Base-by-base conservation (phyloP, 108 stramenopile species). In the Fistulifera solaris region DNA sequence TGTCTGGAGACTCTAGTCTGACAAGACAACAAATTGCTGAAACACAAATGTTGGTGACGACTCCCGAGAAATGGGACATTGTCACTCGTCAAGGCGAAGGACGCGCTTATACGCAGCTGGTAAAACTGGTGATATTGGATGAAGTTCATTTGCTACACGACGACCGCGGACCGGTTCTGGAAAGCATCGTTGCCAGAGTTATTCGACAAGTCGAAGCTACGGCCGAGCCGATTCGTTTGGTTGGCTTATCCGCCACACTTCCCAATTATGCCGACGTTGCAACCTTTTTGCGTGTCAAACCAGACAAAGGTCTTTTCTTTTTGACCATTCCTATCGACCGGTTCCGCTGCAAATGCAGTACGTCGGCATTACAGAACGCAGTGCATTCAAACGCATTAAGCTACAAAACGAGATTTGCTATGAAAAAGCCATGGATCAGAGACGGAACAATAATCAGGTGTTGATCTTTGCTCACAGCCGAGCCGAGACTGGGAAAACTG, bases 251-350 rank as follows among this genome's bases (percentile, higher is more conserved):
- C 38, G 99, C 99, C 11, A 99, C 99, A 0, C 75, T 99, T 42
- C 99, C 99, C n/a, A 99, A 99, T 73, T 99, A 96, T 78, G 75
- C 93, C 43, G 99, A 99, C 69, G 99, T 99, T 23, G 99, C 96
- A 3, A 77, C 95, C 3, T 98, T 99, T 62, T 71, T 98, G 18
- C 89, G 96, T n/a, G 99, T 98, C 16, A 74, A 96, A 28, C 96
- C 95, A 11, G 83, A 94, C 40, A 94, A 81, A 52, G 99, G 99
- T 12, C 74, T 99, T 51, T 98, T 96, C 82, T 98, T 96, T 99
- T 99, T 65, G 99, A 99, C 61, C 95, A 96, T 77, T 90, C 89
- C 7, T 99, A 83, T 72, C 90, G 99, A 15, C 99, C 99, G 12
- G 97, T 97, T 46, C 99, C 99, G 8, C 72, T 99, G 38, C 97